A percentile compares a stretch with the other conserved stretches of the same genome.
Conservation (phyloP, 331 rosid species). For the Spiraea crenata region DNA sequence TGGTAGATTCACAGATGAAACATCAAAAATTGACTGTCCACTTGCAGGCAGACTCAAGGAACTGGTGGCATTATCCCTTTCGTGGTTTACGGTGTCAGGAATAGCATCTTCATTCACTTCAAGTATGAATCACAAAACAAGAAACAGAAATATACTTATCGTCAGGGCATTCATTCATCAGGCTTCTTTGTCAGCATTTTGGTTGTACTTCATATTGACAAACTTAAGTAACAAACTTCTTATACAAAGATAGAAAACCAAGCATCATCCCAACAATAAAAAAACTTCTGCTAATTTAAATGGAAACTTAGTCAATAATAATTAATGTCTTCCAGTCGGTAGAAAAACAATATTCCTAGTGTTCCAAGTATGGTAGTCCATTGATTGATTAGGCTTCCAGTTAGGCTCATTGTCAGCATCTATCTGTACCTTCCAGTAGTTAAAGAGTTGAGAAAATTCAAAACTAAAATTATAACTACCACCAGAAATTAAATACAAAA, state of each 20-base stretch:
- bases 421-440: neutral
- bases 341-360: neutral
- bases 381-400: neutral
- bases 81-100: slow-evolving; percentile 37
- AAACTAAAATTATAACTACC: neutral
- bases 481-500: neutral
- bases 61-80: slow-evolving; percentile 40
- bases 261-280: neutral
- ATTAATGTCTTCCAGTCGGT: neutral
- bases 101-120: slow-evolving; percentile 42
- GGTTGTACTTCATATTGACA: neutral
- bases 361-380: neutral
- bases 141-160: neutral
- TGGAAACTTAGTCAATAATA: neutral
- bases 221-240: neutral
- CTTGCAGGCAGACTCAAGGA: slow-evolving; percentile 33
- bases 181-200: slow-evolving; percentile 6
- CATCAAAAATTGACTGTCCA: slow-evolving; percentile 45
- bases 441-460: neutral
- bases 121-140: slow-evolving; percentile 19
- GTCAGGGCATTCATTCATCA: neutral
- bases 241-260: neutral
- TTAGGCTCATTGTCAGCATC: neutral
- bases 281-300: slow-evolving; percentile 2
- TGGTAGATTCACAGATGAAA: slow-evolving; percentile 59